These are phyloP conservation scores for Aurinia saxatilis DNA, from an alignment of 345 rosid genomes.

Conservation along the genomic window DNA sequence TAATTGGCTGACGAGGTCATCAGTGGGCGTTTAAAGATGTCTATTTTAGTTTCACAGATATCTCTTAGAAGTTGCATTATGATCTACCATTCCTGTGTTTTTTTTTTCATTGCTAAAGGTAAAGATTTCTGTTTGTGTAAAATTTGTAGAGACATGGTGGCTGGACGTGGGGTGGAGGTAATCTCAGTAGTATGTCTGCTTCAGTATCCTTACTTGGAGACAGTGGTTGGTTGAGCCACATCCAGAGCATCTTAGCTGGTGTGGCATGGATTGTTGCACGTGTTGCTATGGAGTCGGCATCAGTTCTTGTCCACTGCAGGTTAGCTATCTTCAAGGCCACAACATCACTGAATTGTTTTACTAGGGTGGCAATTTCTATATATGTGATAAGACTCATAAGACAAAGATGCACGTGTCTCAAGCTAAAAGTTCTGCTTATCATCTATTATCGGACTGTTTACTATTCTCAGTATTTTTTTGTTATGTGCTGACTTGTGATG, in stretches of 20 bases:
- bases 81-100: not conserved
- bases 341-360: not conserved
- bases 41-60: not conserved
- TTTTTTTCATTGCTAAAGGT: constrained; percentile 3
- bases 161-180: constrained; percentile 98
- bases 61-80: not conserved
- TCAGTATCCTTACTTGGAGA: constrained; percentile 97
- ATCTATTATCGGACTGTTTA: not conserved
- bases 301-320: constrained; percentile 99
- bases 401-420: constrained; percentile 12
- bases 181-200: constrained; percentile 99
- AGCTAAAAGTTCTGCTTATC: not conserved
- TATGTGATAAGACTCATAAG: not conserved
- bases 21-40: not conserved
- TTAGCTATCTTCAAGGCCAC: constrained; percentile 24
- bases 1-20: not conserved
- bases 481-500: constrained; percentile 8
- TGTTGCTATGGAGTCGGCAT: constrained; percentile 82
- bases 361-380: not conserved
- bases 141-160: constrained; percentile 87
- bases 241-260: constrained; percentile 95
- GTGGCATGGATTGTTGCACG: constrained; percentile 98
- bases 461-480: constrained; percentile 7
- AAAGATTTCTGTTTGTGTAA: constrained; percentile 20
- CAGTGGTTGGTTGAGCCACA: constrained; percentile 96